Percentiles rank a stretch among this genome's conserved stretches.
Evolutionary conservation across 371 early-diverging fungal genomes (phyloP).

Genomic region (Paraphysoderma sedebokerense): DNA sequence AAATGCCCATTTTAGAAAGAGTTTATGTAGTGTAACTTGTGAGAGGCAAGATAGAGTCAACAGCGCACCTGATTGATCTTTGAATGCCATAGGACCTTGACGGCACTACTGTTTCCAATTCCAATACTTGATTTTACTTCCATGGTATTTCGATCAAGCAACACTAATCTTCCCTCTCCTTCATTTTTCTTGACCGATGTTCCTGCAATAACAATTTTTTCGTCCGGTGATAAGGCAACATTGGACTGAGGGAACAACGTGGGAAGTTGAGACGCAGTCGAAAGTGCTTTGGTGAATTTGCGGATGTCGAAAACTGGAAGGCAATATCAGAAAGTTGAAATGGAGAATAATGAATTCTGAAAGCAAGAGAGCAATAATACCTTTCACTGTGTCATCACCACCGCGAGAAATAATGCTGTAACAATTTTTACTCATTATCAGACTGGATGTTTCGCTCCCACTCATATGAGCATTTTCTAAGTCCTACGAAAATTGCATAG

Average conservation of each 20-base stretch:
- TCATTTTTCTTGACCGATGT: conserved; percentile 49
- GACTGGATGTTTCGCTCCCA: too few species aligned
- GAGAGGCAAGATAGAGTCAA: too few species aligned
- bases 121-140: too few species aligned
- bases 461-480: too few species aligned
- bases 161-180: conserved; percentile 44
- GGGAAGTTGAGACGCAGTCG: conserved; percentile 33
- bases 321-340: not conserved
- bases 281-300: conserved; percentile 44
- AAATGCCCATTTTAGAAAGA: too few species aligned
- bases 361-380: conserved; percentile 12
- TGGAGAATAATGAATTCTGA: not conserved
- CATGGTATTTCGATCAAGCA: conserved; percentile 49
- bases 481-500: too few species aligned
- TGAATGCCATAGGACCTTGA: conserved; percentile 70
- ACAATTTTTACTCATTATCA: too few species aligned
- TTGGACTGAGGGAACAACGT: conserved; percentile 62
- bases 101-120: conserved; percentile 43
- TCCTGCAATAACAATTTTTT: conserved; percentile 38
- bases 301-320: conserved; percentile 77
- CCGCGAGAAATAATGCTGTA: conserved; percentile 52
- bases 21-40: too few species aligned
- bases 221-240: conserved; percentile 75
- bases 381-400: conserved; percentile 71
- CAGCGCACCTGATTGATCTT: conserved; percentile 61